Conservation (phyloP, 2,329 filamentous ascomycete species). For the Ophiobolus disseminans region DNA sequence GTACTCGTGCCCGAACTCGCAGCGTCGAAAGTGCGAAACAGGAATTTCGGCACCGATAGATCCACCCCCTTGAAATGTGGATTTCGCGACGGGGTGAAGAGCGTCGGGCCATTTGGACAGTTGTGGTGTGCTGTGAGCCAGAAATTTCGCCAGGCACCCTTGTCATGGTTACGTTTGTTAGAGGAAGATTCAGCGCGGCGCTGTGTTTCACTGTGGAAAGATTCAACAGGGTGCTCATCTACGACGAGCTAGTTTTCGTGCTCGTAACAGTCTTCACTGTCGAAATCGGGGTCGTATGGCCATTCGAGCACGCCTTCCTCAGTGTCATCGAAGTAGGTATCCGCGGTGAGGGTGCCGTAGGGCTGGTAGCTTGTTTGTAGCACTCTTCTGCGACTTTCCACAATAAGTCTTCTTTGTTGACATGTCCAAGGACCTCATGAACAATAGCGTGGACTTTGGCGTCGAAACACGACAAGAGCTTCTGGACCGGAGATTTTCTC, state of each 20-base stretch:
- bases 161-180: conserved; percentile 1
- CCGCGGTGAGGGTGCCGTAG: conserved; percentile 13
- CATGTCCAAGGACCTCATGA: conserved; percentile 4
- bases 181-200: conserved; percentile 6
- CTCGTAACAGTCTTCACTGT: conserved; percentile 19
- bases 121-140: conserved; percentile 9
- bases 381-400: conserved; percentile 24
- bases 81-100: conserved; percentile 12
- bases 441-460: not conserved
- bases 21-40: conserved; percentile 23
- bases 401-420: conserved; percentile 5
- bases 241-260: conserved; percentile 16
- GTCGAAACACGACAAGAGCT: not conserved
- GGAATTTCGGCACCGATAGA: conserved; percentile 14
- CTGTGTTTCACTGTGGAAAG: conserved; percentile 2
- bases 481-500: not conserved
- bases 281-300: conserved; percentile 16
- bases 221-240: conserved; percentile 1
- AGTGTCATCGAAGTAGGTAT: conserved; percentile 15
- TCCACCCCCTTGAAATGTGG: conserved; percentile 1
- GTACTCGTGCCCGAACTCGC: conserved; percentile 20
- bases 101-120: conserved; percentile 7
- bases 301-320: conserved; percentile 11
- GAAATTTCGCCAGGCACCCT: conserved; percentile 8
- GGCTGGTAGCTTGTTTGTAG: conserved; percentile 18